phyloP scores from a whole-genome alignment of 176 grass and related monocot species.

The Hsuehochloa calcarea region DNA sequence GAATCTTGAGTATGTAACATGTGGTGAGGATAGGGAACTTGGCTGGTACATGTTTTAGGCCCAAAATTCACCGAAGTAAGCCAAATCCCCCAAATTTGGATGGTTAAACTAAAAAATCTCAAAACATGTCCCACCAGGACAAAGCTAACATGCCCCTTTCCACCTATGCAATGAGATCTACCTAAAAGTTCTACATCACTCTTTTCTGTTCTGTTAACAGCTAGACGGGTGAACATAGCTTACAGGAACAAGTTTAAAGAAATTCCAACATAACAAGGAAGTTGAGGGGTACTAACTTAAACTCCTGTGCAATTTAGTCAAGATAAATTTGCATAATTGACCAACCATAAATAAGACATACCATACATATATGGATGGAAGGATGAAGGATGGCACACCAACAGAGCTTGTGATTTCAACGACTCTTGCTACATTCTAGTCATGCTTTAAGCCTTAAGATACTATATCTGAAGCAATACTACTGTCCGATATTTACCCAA shows the following conservation, averaged over 20 bases:
- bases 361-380: not conserved
- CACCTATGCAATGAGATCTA: not conserved
- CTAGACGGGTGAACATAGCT: not conserved
- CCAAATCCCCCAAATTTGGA: not conserved
- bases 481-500: not conserved
- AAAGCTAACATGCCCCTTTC: not conserved
- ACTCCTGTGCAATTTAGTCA: not conserved
- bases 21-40: not conserved
- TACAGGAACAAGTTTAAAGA: not conserved
- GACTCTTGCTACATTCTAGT: not conserved
- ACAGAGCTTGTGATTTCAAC: not conserved
- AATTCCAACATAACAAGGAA: not conserved
- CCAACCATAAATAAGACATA: not conserved
- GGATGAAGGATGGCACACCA: not conserved
- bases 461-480: not conserved
- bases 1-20: not conserved
- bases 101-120: not conserved
- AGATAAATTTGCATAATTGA: not conserved
- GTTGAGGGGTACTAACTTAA: not conserved
- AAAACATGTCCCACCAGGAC: not conserved
- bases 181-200: not conserved
- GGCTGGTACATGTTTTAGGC: not conserved
- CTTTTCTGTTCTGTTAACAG: not conserved
- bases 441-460: not conserved
- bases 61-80: not conserved